Conservation (phyloP, 176 grass and related monocot species). For the Saccharum officinarum region DNA sequence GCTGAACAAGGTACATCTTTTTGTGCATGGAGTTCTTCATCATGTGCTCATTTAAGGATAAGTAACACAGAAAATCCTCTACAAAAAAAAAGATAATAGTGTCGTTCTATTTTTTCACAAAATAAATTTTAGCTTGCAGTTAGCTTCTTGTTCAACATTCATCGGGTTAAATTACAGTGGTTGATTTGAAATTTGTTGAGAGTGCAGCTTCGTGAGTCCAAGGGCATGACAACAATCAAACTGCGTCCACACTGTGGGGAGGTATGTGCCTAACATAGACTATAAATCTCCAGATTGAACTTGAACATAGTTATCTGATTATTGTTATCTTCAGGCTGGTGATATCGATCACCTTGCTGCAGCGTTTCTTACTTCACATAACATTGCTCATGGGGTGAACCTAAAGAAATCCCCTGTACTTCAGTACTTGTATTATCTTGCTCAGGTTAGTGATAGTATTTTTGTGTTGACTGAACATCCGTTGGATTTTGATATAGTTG, state of each 20-base stretch:
- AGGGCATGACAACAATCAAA: conserved; percentile 92
- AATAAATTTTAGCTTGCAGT: background rate
- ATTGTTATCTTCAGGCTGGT: conserved; percentile 72
- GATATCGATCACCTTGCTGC: conserved; percentile 92
- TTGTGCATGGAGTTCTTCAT: background rate
- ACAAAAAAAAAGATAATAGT: background rate
- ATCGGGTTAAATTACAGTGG: conserved; percentile 4
- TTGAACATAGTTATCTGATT: conserved; percentile 21
- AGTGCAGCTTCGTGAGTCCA: conserved; percentile 79
- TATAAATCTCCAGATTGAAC: background rate
- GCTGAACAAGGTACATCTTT: conserved; percentile 72
- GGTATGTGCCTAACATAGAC: conserved; percentile 42
- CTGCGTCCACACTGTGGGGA: conserved; percentile 93
- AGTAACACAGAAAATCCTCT: background rate
- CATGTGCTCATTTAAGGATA: background rate
- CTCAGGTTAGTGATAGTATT: conserved; percentile 65
- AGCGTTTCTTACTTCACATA: conserved; percentile 77
- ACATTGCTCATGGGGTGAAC: conserved; percentile 95
- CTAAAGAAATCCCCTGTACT: conserved; percentile 92
- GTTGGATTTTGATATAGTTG: conserved; percentile 6
- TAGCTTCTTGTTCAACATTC: conserved; percentile 14
- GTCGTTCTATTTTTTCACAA: background rate
- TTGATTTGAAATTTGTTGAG: conserved; percentile 36
- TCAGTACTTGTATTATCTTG: conserved; percentile 90
- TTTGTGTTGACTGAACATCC: background rate